phyloP scores from a whole-genome alignment of 345 rosid species.

The Lenwebbia sp. region DNA sequence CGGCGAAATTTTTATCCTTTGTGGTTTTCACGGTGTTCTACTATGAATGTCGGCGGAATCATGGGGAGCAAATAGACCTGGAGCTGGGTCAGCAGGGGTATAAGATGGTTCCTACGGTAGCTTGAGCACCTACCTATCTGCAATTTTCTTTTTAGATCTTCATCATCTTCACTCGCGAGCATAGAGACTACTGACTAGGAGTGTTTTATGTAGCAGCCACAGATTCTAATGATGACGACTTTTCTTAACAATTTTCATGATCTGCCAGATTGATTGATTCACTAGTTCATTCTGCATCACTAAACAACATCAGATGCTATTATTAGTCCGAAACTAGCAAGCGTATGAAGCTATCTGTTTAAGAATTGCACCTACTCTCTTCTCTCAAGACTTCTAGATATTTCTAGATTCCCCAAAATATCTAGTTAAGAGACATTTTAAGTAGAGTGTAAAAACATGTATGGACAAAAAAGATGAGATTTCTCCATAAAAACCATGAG shows the following conservation, averaged over 20 bases:
- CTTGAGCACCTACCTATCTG: too few relatives aligned
- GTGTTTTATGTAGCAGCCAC: not conserved
- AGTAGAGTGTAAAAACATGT: too few relatives aligned
- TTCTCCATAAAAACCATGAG: too few relatives aligned
- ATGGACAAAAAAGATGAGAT: too few relatives aligned
- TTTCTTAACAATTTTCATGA: too few relatives aligned
- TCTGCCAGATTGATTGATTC: not conserved
- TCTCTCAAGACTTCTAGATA: too few relatives aligned
- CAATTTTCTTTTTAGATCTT: not conserved
- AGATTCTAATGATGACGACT: too few relatives aligned
- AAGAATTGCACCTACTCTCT: too few relatives aligned
- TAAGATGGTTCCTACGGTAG: not conserved
- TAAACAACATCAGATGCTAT: not conserved
- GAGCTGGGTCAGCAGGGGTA: not conserved
- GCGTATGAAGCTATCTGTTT: not conserved
- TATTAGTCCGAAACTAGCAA: not conserved
- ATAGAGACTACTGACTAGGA: not conserved
- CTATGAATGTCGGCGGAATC: not conserved
- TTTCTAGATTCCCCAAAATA: too few relatives aligned
- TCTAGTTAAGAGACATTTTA: too few relatives aligned
- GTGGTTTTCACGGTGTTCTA: conserved; percentile 3
- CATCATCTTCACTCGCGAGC: not conserved
- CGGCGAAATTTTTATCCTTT: not conserved
- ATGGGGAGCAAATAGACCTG: not conserved
- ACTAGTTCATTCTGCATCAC: not conserved